Evolutionary conservation across 108 stramenopile species (phyloP).

Genomic region (Nitzschia sp.): DNA sequence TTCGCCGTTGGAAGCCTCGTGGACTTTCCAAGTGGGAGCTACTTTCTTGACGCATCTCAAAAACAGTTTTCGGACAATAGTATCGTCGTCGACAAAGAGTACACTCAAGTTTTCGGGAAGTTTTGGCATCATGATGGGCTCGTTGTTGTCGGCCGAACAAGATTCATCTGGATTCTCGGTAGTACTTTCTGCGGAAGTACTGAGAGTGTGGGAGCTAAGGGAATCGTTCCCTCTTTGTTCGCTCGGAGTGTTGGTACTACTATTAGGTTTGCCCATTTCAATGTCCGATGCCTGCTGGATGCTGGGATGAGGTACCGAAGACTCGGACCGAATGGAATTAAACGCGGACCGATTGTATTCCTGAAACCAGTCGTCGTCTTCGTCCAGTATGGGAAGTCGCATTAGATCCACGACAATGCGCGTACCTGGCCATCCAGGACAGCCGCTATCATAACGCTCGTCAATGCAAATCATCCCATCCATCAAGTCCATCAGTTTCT

Average conservation of each 20-base stretch:
- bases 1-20: conserved; percentile 49
- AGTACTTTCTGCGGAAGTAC: too few species aligned
- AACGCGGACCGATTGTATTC: neutral
- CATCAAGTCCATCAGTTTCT: conserved; percentile 35
- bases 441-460: conserved; percentile 39
- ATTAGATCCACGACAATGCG: conserved; percentile 30
- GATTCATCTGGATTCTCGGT: too few species aligned
- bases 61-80: conserved; percentile 49
- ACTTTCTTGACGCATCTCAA: conserved; percentile 31
- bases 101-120: conserved; percentile 34
- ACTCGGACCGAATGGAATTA: neutral
- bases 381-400: neutral
- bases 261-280: too few species aligned
- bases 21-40: conserved; percentile 37
- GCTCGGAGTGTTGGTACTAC: too few species aligned
- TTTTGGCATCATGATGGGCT: too few species aligned
- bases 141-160: too few species aligned
- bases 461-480: conserved; percentile 39
- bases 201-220: neutral
- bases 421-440: conserved; percentile 36
- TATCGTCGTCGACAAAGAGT: conserved; percentile 57
- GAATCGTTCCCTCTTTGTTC: too few species aligned
- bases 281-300: neutral
- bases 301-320: neutral
- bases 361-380: neutral